These are phyloP conservation scores for Podospora tetraspora DNA, from an alignment of 495 filamentous ascomycete genomes.

Conservation along the genomic window DNA sequence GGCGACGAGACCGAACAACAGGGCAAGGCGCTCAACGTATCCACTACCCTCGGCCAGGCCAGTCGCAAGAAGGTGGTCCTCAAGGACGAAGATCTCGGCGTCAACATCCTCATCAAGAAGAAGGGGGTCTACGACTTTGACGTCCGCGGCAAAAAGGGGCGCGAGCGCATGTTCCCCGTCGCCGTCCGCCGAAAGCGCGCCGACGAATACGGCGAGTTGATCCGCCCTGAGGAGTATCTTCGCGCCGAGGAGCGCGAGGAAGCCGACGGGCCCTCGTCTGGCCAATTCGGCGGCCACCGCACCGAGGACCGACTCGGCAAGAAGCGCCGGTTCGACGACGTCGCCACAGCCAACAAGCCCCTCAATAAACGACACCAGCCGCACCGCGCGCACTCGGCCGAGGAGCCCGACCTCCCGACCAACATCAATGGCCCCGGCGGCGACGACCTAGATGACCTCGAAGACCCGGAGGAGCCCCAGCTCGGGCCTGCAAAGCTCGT, in stretches of 20 bases:
- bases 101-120: conserved; percentile 84
- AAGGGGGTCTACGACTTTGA: conserved; percentile 89
- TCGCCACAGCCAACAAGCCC: conserved; percentile 41
- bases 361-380: conserved; percentile 38
- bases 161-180: conserved; percentile 89
- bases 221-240: conserved; percentile 90
- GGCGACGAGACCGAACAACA: conserved; percentile 88
- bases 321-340: conserved; percentile 89
- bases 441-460: conserved; percentile 49
- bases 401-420: conserved; percentile 38
- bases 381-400: conserved; percentile 32
- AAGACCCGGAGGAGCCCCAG: conserved; percentile 53
- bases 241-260: conserved; percentile 89
- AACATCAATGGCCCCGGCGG: conserved; percentile 36
- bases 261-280: conserved; percentile 56
- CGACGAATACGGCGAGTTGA: conserved; percentile 91
- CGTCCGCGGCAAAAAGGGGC: conserved; percentile 85
- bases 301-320: conserved; percentile 70
- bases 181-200: conserved; percentile 70
- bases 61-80: conserved; percentile 75
- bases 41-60: conserved; percentile 72
- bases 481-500: conserved; percentile 71
- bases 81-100: conserved; percentile 79
- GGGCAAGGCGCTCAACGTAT: conserved; percentile 84
- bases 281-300: conserved; percentile 39